Evolutionary conservation across 2,329 filamentous ascomycete species (phyloP), one percentile per base, ranked within the genome.

Genomic region (Aspergillus novoparasiticus): DNA sequence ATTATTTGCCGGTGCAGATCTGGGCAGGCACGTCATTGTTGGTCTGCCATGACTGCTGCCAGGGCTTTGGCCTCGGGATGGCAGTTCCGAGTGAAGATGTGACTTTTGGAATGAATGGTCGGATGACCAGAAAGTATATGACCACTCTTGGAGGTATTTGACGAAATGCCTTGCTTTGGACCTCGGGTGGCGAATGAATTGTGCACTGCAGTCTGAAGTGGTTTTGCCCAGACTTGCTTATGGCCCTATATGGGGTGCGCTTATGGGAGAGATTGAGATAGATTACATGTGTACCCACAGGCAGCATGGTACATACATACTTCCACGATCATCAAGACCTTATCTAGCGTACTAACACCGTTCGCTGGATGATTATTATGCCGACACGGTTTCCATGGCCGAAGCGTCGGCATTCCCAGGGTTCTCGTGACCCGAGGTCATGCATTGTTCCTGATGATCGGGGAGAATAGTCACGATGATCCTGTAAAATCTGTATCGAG

Each of bases 1-100:
- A 71, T 1, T 84, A 83, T 70, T 61, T 82, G 2, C 71, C 72
- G 26, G 82, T 81, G 21, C 81, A 84, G 60, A 71, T 83, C 8
- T 84, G 78, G 71, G 80, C 74, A n/a, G 80, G 78, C 0, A 66
- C 63, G 11, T 59, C 57, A 4, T 39, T 66, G 43, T 28, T 68
- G n/a, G 36, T 59, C 19, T 16, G 39, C 57, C 30, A 26, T 65
- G 28, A 26, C 58, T 10, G 58, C 21, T 10, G 59, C 59, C 21
- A 51, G 51, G 32, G 23, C 30, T 14, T 39, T 41, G 32, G 23
- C 34, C 26, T 30, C 58, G 58, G 48, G 58, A 28, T 30, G 32
- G 34, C 14, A 23, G 23, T 39, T 54, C 11, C 9, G 19, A 23
- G 58, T 53, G 9, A 59, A 59, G 34, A 30, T 45, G 34, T 54